Evolutionary conservation across 2,329 filamentous ascomycete species (phyloP), one percentile per base, ranked within the genome.

Genomic region (Hypoxylon sp.): DNA sequence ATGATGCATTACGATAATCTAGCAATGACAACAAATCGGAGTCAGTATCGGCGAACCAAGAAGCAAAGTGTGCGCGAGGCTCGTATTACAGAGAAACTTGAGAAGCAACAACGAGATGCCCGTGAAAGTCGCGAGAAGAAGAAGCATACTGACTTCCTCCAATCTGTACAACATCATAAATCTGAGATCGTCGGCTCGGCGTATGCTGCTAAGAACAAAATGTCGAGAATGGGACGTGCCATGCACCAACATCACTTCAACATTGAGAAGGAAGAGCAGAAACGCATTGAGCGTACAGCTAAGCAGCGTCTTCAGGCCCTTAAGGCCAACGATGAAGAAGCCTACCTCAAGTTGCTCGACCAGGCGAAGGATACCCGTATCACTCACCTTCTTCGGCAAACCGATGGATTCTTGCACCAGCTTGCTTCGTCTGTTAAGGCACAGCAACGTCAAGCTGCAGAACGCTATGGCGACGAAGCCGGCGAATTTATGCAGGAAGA

Each of bases 301-400:
- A 99, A 99, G 86, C 96, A 99, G 81, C 96, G 96, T 98, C 90
- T 99, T 72, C 95, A 98, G 81, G 96, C 96, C 68, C 87, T 99
- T 79, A 98, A 98, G 83, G 95, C 96, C 75, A 97, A 99, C 89
- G 96, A 99, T 80, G 96, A 99, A 83, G 96, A 98, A 82, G 97
- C 96, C 0, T 99, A 99, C 79, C 89, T 99, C 82, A 98, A 98
- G 82, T 87, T 99, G 77, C 91, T 99, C 75, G 96, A 97, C 77
- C 95, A 99, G 81, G 96, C 96, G 76, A 99, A 99, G 85, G 96
- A 99, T 84, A 98, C 95, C 41, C 95, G 96, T 90, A 99, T 99
- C 72, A 97, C 96, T 7, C 96, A 99, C 79, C 84, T 99, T 76
- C 91, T 99, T 74, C 93, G 93, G 78, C 96, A 99, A 82, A 99